Percentiles rank a stretch among this genome's conserved stretches.
These are phyloP conservation scores for Plasmodium inui DNA, from an alignment of 169 alveolate genomes.

Conservation along the genomic window DNA sequence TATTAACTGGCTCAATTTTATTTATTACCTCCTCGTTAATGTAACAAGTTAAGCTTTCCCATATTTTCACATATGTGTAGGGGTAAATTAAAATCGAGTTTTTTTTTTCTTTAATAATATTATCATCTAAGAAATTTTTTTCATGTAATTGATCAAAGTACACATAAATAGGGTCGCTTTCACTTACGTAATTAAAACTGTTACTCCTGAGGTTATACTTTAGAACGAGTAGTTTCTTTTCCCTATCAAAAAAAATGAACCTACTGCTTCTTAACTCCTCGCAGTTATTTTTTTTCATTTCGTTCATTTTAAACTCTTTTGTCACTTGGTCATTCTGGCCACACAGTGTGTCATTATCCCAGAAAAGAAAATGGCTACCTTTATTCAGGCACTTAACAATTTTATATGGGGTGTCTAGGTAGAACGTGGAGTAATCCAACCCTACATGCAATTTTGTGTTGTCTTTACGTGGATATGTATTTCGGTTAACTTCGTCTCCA, in stretches of 20 bases:
- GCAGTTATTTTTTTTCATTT: constrained; percentile 74
- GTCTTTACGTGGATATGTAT: not conserved
- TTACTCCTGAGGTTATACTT: constrained; percentile 37
- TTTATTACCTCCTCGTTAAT: constrained; percentile 74
- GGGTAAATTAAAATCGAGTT: constrained; percentile 55
- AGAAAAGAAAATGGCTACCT: constrained; percentile 73
- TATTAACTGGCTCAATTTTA: constrained; percentile 75
- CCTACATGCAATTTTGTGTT: constrained; percentile 38
- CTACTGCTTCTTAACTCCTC: constrained; percentile 74
- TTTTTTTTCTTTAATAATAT: constrained; percentile 37
- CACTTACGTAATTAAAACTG: constrained; percentile 43
- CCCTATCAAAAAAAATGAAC: constrained; percentile 62
- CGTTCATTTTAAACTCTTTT: constrained; percentile 75
- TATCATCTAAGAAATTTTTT: constrained; percentile 52
- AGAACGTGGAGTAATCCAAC: constrained; percentile 58
- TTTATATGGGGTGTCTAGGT: constrained; percentile 41
- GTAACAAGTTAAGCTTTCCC: constrained; percentile 72
- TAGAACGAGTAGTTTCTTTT: constrained; percentile 64
- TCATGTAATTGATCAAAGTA: constrained; percentile 61
- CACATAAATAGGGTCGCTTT: constrained; percentile 46
- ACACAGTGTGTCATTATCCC: constrained; percentile 44
- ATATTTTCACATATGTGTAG: constrained; percentile 63
- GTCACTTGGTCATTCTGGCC: not conserved
- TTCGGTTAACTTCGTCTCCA: not conserved
- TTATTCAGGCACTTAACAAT: constrained; percentile 48